Conservation (phyloP, 2,329 filamentous ascomycete species). For the Cytospora chrysosperma region DNA sequence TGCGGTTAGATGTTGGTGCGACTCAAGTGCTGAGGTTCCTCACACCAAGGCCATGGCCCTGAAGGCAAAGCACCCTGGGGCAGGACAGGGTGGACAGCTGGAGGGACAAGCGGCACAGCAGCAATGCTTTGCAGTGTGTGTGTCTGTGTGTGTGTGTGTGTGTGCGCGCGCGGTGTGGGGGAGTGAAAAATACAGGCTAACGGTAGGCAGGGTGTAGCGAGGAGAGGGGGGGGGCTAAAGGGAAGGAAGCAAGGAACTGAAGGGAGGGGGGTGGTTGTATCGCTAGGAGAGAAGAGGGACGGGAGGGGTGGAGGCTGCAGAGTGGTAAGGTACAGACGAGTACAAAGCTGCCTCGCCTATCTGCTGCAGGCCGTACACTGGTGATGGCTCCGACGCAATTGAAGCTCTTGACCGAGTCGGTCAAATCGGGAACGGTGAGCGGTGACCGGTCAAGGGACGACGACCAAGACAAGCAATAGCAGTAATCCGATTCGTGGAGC, state of each 20-base stretch:
- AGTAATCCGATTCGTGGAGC: conserved; percentile 2
- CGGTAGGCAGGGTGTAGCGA: conserved; percentile 3
- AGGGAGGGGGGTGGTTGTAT: conserved; percentile 15
- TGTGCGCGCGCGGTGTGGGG: too few relatives aligned
- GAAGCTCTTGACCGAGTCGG: conserved; percentile 20
- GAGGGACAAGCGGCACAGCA: conserved; percentile 9
- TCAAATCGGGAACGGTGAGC: conserved; percentile 13
- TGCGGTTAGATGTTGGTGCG: conserved; percentile 10
- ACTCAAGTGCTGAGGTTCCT: conserved; percentile 7
- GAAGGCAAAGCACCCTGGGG: conserved; percentile 10
- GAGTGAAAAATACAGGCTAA: neutral
- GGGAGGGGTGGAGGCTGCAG: conserved; percentile 17
- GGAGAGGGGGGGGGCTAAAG: neutral
- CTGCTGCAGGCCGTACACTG: conserved; percentile 17
- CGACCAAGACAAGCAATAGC: neutral
- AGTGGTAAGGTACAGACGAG: conserved; percentile 17
- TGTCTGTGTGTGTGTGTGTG: too few relatives aligned
- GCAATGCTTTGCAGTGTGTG: conserved; percentile 4
- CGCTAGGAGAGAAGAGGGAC: neutral
- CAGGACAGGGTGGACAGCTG: conserved; percentile 16
- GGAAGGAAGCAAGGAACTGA: conserved; percentile 1
- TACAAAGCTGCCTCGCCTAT: conserved; percentile 16
- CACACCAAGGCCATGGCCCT: conserved; percentile 14
- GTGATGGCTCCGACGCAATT: conserved; percentile 3
- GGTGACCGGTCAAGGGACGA: conserved; percentile 5